Conservation (phyloP, 1,139 yeast species). For the Candida tropicalis region DNA sequence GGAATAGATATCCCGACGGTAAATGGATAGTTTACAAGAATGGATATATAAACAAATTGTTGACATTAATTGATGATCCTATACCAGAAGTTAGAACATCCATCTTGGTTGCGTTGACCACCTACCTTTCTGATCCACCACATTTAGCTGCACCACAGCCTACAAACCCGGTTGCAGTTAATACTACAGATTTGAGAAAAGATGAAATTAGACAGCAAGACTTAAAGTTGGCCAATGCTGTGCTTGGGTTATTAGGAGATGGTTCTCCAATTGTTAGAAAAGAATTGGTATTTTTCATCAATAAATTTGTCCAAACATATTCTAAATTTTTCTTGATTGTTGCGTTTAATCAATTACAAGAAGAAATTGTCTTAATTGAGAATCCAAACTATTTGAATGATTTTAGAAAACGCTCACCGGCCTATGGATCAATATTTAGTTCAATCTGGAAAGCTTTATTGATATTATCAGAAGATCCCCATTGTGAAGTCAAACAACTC, state of each 20-base stretch:
- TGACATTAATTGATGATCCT: constrained; percentile 73
- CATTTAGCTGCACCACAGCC: constrained; percentile 23
- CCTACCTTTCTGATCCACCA: constrained; percentile 37
- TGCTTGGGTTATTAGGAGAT: constrained; percentile 63
- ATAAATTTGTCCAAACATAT: constrained; percentile 72
- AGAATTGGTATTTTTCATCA: constrained; percentile 78
- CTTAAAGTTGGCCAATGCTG: constrained; percentile 51
- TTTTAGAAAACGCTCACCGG: constrained; percentile 63
- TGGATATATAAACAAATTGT: constrained; percentile 59
- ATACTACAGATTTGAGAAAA: constrained; percentile 26
- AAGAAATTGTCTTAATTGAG: constrained; percentile 71
- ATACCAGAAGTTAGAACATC: constrained; percentile 96
- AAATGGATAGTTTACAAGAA: constrained; percentile 72
- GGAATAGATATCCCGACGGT: constrained; percentile 76
- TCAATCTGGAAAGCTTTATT: constrained; percentile 87
- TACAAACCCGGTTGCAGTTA: constrained; percentile 16
- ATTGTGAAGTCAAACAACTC: constrained; percentile 71
- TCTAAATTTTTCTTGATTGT: constrained; percentile 78
- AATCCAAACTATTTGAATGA: constrained; percentile 61
- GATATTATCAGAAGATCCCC: constrained; percentile 87
- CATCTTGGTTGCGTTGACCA: constrained; percentile 71
- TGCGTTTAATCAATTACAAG: constrained; percentile 84
- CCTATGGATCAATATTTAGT: constrained; percentile 85
- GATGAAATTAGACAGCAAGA: constrained; percentile 59
- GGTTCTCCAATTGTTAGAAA: constrained; percentile 89